These are phyloP conservation scores for Starmerella asiatica DNA, from an alignment of 805 yeast species.

Conservation along the genomic window DNA sequence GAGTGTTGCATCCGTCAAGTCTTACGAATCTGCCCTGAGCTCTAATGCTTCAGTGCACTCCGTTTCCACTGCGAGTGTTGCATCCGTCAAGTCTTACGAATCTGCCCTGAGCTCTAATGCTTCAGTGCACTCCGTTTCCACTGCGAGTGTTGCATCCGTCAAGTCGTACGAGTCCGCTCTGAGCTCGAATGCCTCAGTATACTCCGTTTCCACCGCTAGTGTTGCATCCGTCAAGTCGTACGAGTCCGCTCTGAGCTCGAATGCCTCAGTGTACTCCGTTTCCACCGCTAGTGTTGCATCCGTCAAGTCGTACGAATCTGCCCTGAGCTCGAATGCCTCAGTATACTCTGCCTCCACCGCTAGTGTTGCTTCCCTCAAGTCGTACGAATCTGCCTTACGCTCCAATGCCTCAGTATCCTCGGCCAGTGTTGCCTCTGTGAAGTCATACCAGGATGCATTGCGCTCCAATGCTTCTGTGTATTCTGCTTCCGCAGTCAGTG, in stretches of 20 bases:
- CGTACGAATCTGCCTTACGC: conserved; percentile 3
- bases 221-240: not conserved
- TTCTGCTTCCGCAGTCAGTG: not conserved
- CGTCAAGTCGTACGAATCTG: not conserved
- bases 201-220: not conserved
- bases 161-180: not conserved
- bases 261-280: not conserved
- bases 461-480: conserved; percentile 1
- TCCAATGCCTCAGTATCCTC: not conserved
- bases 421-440: not conserved
- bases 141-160: not conserved
- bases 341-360: not conserved
- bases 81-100: not conserved
- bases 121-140: not conserved
- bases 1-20: not conserved
- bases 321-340: conserved; percentile 3
- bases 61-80: not conserved
- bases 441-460: conserved; percentile 1
- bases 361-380: not conserved
- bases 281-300: not conserved
- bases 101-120: conserved; percentile 1
- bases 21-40: conserved; percentile 1
- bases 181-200: not conserved
- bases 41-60: conserved; percentile 1
- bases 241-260: not conserved